A percentile compares a stretch with the other conserved stretches of the same genome.
Evolutionary conservation across 306 rosid genomes (phyloP).

Genomic region (Lagenaria siceraria): DNA sequence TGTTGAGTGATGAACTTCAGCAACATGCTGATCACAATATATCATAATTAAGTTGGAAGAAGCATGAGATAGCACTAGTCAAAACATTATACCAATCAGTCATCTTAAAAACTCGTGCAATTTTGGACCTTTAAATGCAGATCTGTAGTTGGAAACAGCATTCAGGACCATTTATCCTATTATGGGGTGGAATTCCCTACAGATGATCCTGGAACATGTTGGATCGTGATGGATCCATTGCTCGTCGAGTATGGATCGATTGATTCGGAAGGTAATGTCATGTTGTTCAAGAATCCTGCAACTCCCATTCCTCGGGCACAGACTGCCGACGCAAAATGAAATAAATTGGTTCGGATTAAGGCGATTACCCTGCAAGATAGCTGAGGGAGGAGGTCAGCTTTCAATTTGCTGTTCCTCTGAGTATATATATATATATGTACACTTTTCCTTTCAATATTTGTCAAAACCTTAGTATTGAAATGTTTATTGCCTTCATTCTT

Average conservation of each 20-base stretch:
- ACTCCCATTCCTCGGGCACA: slow-evolving; percentile 25
- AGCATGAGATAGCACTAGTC: neutral
- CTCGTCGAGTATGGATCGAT: slow-evolving; percentile 16
- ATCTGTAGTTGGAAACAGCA: slow-evolving; percentile 78
- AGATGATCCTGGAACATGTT: slow-evolving; percentile 40
- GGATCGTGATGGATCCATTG: slow-evolving; percentile 47
- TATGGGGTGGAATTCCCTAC: slow-evolving; percentile 51
- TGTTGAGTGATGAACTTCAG: neutral
- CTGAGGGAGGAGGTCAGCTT: neutral
- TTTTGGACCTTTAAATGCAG: slow-evolving; percentile 29
- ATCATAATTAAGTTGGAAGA: neutral
- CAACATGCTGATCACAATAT: neutral
- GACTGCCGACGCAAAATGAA: neutral
- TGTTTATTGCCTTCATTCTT: neutral
- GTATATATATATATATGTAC: no score
- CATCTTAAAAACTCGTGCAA: neutral
- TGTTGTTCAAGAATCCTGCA: slow-evolving; percentile 45
- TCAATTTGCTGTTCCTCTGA: neutral
- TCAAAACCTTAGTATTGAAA: neutral
- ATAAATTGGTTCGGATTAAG: neutral
- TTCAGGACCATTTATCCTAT: slow-evolving; percentile 60
- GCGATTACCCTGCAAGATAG: neutral
- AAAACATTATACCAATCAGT: neutral
- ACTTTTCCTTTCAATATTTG: neutral
- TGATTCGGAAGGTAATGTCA: slow-evolving; percentile 54